phyloP scores from a whole-genome alignment of 2,329 filamentous ascomycete species.

The Dothidotthia symphoricarpi region DNA sequence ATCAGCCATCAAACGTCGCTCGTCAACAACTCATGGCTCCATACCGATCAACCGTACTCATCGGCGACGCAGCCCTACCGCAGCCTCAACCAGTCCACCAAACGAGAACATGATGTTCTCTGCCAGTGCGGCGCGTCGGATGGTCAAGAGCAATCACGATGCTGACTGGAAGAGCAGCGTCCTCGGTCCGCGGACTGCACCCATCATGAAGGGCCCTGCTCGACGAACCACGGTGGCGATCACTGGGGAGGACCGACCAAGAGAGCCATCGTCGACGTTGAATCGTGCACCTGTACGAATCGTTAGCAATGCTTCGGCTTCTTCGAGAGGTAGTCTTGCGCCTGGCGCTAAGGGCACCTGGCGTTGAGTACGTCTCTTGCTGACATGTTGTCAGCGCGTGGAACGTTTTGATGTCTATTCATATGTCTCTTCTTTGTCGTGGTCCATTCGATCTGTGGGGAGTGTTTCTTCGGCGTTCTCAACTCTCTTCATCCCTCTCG shows the following conservation, averaged over 20 bases:
- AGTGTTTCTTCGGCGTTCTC: no score
- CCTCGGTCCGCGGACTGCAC: conserved; percentile 60
- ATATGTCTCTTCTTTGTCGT: no score
- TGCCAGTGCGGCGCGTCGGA: conserved; percentile 63
- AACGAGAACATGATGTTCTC: conserved; percentile 62
- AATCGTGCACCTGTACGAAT: conserved; percentile 36
- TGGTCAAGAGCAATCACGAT: conserved; percentile 63
- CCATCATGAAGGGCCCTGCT: conserved; percentile 55
- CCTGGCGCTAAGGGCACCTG: conserved; percentile 32
- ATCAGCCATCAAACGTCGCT: conserved; percentile 56
- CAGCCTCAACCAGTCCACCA: conserved; percentile 52
- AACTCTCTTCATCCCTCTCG: no score
- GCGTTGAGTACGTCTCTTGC: conserved; percentile 22
- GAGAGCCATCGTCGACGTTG: conserved; percentile 21
- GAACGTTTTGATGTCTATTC: no score
- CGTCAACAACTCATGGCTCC: conserved; percentile 47
- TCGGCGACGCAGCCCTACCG: conserved; percentile 57
- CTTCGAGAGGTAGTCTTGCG: conserved; percentile 33
- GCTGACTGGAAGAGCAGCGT: conserved; percentile 57
- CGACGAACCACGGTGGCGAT: conserved; percentile 40
- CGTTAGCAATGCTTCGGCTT: conserved; percentile 28
- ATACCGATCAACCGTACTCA: conserved; percentile 44
- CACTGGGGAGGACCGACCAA: conserved; percentile 29
- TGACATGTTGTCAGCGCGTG: no score
- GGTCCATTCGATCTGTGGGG: no score